These are phyloP conservation scores for Tuber calosporum DNA, from an alignment of 495 filamentous ascomycete genomes.

Conservation along the genomic window DNA sequence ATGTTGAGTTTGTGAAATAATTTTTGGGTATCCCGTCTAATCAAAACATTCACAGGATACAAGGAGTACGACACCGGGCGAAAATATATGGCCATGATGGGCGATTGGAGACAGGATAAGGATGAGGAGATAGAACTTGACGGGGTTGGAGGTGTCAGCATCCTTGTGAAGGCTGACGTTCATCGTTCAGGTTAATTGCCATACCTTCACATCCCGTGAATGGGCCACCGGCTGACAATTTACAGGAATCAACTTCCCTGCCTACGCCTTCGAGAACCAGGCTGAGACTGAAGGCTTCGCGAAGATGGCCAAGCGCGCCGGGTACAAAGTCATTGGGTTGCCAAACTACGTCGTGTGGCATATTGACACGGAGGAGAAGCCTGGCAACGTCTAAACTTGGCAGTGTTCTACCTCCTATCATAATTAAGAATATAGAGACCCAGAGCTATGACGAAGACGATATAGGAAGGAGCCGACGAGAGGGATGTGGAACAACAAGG, in stretches of 20 bases:
- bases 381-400: slow-evolving; percentile 55
- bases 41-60: slow-evolving; percentile 55
- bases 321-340: slow-evolving; percentile 82
- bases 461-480: slow-evolving; percentile 7
- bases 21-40: slow-evolving; percentile 19
- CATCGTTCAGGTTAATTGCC: slow-evolving; percentile 71
- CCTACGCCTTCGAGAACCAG: slow-evolving; percentile 97
- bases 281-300: slow-evolving; percentile 98
- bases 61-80: slow-evolving; percentile 85
- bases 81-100: slow-evolving; percentile 76
- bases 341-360: slow-evolving; percentile 99
- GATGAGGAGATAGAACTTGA: slow-evolving; percentile 86
- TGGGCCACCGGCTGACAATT: slow-evolving; percentile 9
- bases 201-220: slow-evolving; percentile 4
- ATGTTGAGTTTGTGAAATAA: neutral
- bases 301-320: slow-evolving; percentile 95
- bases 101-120: slow-evolving; percentile 84
- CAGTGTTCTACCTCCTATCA: slow-evolving; percentile 40
- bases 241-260: slow-evolving; percentile 90
- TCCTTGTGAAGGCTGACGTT: slow-evolving; percentile 94
- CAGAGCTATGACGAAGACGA: slow-evolving; percentile 32
- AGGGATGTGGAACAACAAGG: slow-evolving; percentile 19
- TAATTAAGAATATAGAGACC: slow-evolving; percentile 47
- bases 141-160: slow-evolving; percentile 94
- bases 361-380: slow-evolving; percentile 96